Conservation (phyloP, 2,329 filamentous ascomycete species). For the Nigrospora sphaerica region DNA sequence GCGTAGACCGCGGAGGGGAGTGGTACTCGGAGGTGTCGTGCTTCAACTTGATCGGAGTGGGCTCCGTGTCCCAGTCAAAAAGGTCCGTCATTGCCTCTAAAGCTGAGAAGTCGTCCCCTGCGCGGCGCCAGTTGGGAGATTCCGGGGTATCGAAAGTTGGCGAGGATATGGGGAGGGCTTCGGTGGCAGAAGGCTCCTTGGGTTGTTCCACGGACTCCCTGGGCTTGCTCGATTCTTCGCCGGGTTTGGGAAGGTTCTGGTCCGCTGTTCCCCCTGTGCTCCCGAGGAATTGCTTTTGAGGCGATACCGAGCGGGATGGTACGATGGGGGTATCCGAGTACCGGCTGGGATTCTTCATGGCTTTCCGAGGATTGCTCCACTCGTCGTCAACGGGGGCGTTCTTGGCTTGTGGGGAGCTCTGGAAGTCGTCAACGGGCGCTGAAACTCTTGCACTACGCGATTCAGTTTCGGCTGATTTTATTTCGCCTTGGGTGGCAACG, state of each 20-base stretch:
- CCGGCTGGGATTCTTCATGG: slow-evolving; percentile 36
- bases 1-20: not conserved
- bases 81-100: slow-evolving; percentile 3
- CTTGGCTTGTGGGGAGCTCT: slow-evolving; percentile 6
- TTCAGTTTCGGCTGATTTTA: slow-evolving; percentile 4
- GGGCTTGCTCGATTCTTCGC: too few species aligned
- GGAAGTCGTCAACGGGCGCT: slow-evolving; percentile 7
- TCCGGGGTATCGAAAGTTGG: slow-evolving; percentile 1
- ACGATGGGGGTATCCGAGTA: slow-evolving; percentile 11
- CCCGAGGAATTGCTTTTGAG: too few species aligned
- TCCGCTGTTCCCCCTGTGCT: too few species aligned
- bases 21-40: not conserved
- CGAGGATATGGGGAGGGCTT: slow-evolving; percentile 1
- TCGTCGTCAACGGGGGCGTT: slow-evolving; percentile 7
- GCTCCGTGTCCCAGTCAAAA: not conserved
- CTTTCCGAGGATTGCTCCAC: slow-evolving; percentile 28
- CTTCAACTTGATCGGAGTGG: not conserved
- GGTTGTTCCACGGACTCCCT: too few species aligned
- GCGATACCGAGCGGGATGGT: slow-evolving; percentile 3
- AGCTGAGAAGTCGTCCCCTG: slow-evolving; percentile 5
- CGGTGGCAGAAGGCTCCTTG: slow-evolving; percentile 3
- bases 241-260: too few species aligned
- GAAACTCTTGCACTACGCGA: not conserved
- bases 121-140: not conserved
- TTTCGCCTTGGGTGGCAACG: slow-evolving; percentile 14